Evolutionary conservation across 306 rosid genomes (phyloP).

Genomic region (Gastrolobium villosum): DNA sequence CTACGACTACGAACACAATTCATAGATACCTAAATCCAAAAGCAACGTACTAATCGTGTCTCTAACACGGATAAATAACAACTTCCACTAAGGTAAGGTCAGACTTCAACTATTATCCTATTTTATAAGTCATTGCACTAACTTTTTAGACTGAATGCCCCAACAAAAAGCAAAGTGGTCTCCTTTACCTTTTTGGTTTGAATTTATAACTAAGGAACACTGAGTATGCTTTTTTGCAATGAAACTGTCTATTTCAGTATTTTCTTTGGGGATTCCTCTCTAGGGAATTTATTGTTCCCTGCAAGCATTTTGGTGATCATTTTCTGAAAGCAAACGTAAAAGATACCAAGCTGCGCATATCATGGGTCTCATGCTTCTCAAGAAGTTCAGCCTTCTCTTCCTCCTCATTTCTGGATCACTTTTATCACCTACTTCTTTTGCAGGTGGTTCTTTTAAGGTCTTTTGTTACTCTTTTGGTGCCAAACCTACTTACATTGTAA

Average conservation of each 20-base stretch:
- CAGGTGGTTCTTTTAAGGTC: conserved; percentile 55
- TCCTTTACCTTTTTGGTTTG: conserved; percentile 50
- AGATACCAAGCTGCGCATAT: conserved; percentile 13
- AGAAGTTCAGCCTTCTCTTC: conserved; percentile 53
- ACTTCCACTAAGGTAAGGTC: conserved; percentile 45
- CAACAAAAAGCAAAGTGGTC: conserved; percentile 67
- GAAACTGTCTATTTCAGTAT: conserved; percentile 48
- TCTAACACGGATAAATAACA: conserved; percentile 47
- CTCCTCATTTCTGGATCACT: conserved; percentile 60
- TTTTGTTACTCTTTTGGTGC: conserved; percentile 48
- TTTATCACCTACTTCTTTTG: conserved; percentile 56
- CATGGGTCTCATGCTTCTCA: conserved; percentile 54
- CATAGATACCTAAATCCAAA: too few relatives aligned
- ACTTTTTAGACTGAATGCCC: conserved; percentile 56
- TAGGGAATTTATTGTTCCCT: neutral
- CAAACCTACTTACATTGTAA: conserved; percentile 28
- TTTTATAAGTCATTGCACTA: conserved; percentile 52
- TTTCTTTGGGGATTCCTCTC: conserved; percentile 30
- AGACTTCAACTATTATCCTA: conserved; percentile 29
- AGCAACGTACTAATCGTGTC: too few relatives aligned
- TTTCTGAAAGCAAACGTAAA: conserved; percentile 42
- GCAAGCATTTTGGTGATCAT: conserved; percentile 42
- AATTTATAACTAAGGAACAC: conserved; percentile 44
- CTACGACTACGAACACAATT: too few relatives aligned
- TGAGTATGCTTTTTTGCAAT: conserved; percentile 41